These are phyloP conservation scores for Rugonectria rugulosa DNA, from an alignment of 2,329 filamentous ascomycete species.

Conservation along the genomic window DNA sequence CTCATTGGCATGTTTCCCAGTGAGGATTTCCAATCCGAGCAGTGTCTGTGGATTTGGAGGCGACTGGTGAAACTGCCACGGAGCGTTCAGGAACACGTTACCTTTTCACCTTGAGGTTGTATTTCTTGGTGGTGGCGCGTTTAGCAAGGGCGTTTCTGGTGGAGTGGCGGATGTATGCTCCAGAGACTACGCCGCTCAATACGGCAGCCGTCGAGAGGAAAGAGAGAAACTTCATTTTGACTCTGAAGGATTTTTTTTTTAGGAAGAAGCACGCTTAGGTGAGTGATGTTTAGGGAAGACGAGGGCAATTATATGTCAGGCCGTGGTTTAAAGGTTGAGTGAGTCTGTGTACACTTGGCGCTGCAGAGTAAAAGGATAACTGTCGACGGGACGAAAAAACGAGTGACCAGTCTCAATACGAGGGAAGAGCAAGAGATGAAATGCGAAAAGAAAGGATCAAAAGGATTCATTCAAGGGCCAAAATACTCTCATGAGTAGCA, in stretches of 20 bases:
- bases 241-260: neutral
- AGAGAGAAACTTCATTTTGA: constrained; percentile 18
- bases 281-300: neutral
- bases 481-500: neutral
- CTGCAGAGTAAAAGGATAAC: too few species aligned
- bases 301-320: too few species aligned
- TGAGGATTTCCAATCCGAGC: neutral
- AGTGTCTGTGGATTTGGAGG: neutral
- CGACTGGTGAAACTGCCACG: neutral
- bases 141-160: neutral
- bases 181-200: neutral
- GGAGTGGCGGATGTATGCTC: neutral
- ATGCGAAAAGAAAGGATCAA: too few species aligned
- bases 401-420: too few species aligned
- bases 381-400: too few species aligned
- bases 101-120: constrained; percentile 17
- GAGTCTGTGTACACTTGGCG: too few species aligned
- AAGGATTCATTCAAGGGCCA: neutral
- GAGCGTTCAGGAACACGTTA: neutral
- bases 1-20: neutral
- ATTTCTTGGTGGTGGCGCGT: neutral
- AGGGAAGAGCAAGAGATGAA: too few species aligned
- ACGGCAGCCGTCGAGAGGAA: constrained; percentile 14
- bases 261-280: neutral
- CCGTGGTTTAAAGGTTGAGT: too few species aligned